Evolutionary conservation across 345 rosid genomes (phyloP).

Genomic region (Mercurialis annua): DNA sequence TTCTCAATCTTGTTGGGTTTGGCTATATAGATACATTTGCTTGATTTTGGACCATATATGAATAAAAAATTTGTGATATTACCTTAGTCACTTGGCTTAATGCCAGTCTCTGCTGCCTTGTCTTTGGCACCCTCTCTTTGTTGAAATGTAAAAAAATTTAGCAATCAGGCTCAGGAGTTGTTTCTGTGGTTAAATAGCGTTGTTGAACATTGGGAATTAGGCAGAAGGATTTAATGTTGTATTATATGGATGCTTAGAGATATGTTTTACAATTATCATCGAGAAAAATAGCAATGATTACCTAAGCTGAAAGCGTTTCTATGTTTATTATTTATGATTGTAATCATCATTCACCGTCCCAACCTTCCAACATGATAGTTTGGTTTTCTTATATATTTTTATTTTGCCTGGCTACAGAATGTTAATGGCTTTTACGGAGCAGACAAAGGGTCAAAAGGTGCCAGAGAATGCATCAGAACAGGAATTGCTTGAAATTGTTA

Average conservation of each 20-base stretch:
- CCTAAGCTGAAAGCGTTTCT: background rate
- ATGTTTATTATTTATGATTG: background rate
- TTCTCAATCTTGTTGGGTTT: background rate
- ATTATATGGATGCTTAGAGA: background rate
- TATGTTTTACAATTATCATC: background rate
- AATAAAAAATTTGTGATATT: background rate
- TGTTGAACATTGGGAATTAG: background rate
- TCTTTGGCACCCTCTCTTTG: background rate
- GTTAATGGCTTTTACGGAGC: slow-evolving; percentile 83
- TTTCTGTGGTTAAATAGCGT: background rate
- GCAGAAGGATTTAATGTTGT: background rate
- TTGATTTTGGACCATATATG: background rate
- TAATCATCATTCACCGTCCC: background rate
- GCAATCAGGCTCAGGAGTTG: background rate
- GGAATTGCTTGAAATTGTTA: slow-evolving; percentile 87
- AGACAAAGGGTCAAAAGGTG: slow-evolving; percentile 62
- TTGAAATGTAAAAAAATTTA: background rate
- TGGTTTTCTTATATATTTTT: slow-evolving; percentile 1
- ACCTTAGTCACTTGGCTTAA: background rate
- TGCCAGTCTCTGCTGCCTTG: background rate
- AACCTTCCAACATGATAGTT: background rate
- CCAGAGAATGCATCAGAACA: slow-evolving; percentile 82
- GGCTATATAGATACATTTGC: background rate
- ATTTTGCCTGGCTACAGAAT: slow-evolving; percentile 51
- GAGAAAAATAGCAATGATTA: background rate